Evolutionary conservation across 2,329 filamentous ascomycete genomes (phyloP), one percentile per base, ranked within the genome.

Genomic region (Paradendryphiella salina): DNA sequence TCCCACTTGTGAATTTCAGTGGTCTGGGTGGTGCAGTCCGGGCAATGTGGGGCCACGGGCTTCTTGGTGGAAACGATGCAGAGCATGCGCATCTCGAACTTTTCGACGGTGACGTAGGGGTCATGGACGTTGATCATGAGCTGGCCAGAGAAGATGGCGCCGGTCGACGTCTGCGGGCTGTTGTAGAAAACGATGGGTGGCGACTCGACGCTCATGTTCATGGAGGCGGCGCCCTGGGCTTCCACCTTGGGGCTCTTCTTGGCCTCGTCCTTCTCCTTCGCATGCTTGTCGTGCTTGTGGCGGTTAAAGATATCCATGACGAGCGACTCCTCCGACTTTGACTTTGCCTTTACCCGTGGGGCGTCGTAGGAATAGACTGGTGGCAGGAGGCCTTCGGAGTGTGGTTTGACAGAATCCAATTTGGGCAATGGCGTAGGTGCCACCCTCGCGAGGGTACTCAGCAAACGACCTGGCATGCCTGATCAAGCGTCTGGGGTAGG

Each of bases 161-260:
- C 93, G 2, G 87, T 88, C 63, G 91, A 96, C 60, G 83, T 81
- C 55, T 85, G 81, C 0, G 89, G 80, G 18, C 82, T 79, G 56
- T 91, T 91, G 66, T 94, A 89, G 75, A 96, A 87, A 37, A 96
- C 83, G 14, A 93, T 80, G 2, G 92, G 92, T 1, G 91, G 90
- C 10, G 89, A 95, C 77, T 96, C 92, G 57, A 96, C 87, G 62
- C 80, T 73, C 64, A 87, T 78, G 51, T 81, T 77, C 57, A 87
- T 73, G 56, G 77, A 81, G 42, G 81, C 79, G 2, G 78, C 72
- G 40, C 76, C 73, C 29, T 69, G 61, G 6, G 73, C 65, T 23
- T 73, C 72, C 6, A 69, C 55, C 59, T 67, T 72, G 37, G 70
- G 69, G 35, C 60, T 67, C 59, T 71, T 73, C 55, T 66, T 69